Percentiles rank a stretch among this genome's conserved stretches.
Evolutionary conservation across 2,329 filamentous ascomycete genomes (phyloP).

Genomic region (Sporothrix phasma): DNA sequence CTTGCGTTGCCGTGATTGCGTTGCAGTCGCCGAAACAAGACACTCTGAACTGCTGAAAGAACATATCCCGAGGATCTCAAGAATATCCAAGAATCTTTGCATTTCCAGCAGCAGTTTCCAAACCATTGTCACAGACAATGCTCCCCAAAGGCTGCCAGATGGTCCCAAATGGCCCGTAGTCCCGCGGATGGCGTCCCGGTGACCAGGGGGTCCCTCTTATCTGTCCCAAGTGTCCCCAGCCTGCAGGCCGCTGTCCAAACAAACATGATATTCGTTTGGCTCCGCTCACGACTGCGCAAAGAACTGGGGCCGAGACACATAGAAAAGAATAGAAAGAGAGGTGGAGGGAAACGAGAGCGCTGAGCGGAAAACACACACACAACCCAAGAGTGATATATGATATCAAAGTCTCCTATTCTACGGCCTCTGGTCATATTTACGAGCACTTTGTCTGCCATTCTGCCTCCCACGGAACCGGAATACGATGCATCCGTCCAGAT

Average conservation of each 20-base stretch:
- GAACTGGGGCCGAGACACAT: not conserved
- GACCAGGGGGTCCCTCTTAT: not conserved
- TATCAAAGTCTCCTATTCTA: not conserved
- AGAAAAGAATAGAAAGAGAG: not conserved
- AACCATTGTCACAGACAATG: not conserved
- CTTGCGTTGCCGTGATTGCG: not conserved
- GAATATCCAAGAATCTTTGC: not conserved
- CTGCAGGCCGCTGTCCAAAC: not conserved
- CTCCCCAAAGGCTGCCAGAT: too few relatives aligned
- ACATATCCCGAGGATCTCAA: not conserved
- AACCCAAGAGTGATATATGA: not conserved
- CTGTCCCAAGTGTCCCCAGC: not conserved
- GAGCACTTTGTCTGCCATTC: not conserved
- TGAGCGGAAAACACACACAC: not conserved
- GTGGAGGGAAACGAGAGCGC: not conserved
- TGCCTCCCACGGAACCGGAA: not conserved
- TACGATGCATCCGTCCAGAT: not conserved
- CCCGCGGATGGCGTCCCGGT: not conserved
- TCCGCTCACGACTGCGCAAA: not conserved
- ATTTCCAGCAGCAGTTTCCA: too few relatives aligned
- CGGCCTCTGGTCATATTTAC: not conserved
- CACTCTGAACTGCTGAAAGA: too few relatives aligned
- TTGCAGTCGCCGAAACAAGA: not conserved
- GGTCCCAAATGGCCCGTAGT: not conserved
- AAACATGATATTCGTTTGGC: not conserved